phyloP scores from a whole-genome alignment of 345 rosid genomes.

The Microthlaspi erraticum region DNA sequence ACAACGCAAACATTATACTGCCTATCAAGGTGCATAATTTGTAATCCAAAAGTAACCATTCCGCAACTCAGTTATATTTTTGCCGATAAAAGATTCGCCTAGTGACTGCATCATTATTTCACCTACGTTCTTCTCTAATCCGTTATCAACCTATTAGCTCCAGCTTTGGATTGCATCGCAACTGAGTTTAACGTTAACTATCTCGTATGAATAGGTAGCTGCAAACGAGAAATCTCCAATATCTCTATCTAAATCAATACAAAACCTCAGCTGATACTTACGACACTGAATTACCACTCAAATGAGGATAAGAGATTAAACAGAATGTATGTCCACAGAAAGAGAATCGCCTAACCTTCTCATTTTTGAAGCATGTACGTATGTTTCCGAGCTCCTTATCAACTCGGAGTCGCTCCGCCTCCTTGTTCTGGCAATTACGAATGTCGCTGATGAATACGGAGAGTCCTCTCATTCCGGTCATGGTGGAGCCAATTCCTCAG shows the following conservation, averaged over 20 bases:
- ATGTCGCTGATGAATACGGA: slow-evolving; percentile 96
- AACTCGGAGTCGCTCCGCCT: slow-evolving; percentile 91
- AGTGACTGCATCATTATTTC: not conserved
- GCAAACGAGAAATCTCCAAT: slow-evolving; percentile 13
- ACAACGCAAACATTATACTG: not conserved
- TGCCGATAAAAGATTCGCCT: not conserved
- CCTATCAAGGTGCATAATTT: not conserved
- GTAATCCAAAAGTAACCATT: not conserved
- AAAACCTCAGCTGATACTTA: slow-evolving; percentile 1
- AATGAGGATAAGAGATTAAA: not conserved
- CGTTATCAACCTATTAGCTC: slow-evolving; percentile 17
- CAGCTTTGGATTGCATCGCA: not conserved
- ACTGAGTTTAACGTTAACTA: not conserved
- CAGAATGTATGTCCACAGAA: not conserved
- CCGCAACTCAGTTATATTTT: too few relatives aligned
- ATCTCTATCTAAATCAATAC: slow-evolving; percentile 1
- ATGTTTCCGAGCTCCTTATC: slow-evolving; percentile 99
- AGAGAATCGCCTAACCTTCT: slow-evolving; percentile 59
- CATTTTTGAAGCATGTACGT: slow-evolving; percentile 97
- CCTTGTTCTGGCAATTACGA: slow-evolving; percentile 99
- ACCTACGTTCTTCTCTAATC: slow-evolving; percentile 21
- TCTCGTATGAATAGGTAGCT: not conserved
- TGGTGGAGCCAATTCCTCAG: slow-evolving; percentile 25
- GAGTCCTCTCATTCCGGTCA: slow-evolving; percentile 97
- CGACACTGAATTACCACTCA: slow-evolving; percentile 11